phyloP scores from a whole-genome alignment of 257 asterid genomes.

The Misopates orontium region DNA sequence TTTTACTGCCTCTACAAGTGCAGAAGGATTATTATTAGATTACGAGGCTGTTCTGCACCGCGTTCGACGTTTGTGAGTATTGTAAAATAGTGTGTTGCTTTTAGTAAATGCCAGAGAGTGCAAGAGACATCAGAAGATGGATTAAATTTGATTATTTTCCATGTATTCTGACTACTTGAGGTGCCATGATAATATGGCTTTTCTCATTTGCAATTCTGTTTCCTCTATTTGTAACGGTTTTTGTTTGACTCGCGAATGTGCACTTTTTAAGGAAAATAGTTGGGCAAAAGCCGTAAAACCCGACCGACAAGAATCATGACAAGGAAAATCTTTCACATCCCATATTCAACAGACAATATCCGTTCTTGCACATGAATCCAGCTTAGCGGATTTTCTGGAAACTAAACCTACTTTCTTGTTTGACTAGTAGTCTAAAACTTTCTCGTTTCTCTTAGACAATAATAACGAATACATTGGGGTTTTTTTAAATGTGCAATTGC shows the following conservation, averaged over 20 bases:
- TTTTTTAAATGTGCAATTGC: no score
- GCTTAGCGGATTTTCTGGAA: no score
- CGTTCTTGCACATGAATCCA: no score
- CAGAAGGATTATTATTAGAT: conserved; percentile 3
- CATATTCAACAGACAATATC: no score
- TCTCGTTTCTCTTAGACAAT: no score
- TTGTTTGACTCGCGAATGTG: background rate
- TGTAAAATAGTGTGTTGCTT: conserved; percentile 20
- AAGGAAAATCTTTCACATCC: no score
- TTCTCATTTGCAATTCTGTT: background rate
- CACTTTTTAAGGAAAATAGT: background rate
- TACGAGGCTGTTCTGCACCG: background rate
- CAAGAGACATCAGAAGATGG: conserved; percentile 1
- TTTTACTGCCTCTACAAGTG: background rate
- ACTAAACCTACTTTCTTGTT: no score
- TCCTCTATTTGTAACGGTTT: background rate
- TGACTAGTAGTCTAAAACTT: no score
- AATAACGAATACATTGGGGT: no score
- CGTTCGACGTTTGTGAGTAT: conserved; percentile 2
- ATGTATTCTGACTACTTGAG: conserved; percentile 9
- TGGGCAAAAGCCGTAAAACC: background rate
- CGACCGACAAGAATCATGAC: no score
- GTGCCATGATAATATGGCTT: background rate
- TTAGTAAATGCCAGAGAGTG: conserved; percentile 17
- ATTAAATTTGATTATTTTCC: conserved; percentile 5